A percentile compares a stretch with the other conserved stretches of the same genome.
Evolutionary conservation across 2,329 filamentous ascomycete genomes (phyloP).

Genomic region (Boeremia exigua): DNA sequence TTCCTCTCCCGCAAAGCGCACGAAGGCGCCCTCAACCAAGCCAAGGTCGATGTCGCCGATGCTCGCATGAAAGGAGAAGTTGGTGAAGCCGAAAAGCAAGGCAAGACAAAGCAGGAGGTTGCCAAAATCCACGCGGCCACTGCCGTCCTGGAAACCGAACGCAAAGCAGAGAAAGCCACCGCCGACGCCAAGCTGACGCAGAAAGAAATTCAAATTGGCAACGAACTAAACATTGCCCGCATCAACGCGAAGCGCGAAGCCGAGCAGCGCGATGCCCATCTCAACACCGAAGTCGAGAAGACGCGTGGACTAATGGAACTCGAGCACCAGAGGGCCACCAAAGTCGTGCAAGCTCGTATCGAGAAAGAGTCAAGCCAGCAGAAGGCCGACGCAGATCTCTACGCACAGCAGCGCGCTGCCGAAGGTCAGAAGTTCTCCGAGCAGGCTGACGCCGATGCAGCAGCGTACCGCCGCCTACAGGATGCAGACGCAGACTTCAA

Average conservation of each 20-base stretch:
- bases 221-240: conserved; percentile 76
- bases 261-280: conserved; percentile 78
- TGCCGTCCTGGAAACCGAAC: conserved; percentile 81
- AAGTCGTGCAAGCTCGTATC: conserved; percentile 80
- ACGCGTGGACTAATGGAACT: conserved; percentile 81
- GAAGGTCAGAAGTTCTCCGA: conserved; percentile 64
- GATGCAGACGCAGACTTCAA: conserved; percentile 54
- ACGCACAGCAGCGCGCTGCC: conserved; percentile 59
- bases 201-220: conserved; percentile 72
- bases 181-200: conserved; percentile 80
- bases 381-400: conserved; percentile 64
- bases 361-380: conserved; percentile 71
- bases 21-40: conserved; percentile 83
- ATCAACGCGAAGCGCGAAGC: conserved; percentile 76
- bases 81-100: conserved; percentile 78
- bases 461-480: conserved; percentile 48
- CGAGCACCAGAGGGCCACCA: conserved; percentile 70
- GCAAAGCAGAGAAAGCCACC: conserved; percentile 78
- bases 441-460: conserved; percentile 65
- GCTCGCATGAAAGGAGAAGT: conserved; percentile 71
- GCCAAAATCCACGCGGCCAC: conserved; percentile 88
- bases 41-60: conserved; percentile 66
- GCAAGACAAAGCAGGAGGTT: conserved; percentile 82
- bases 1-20: conserved; percentile 83
- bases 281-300: conserved; percentile 78